Percentiles rank a stretch among this genome's conserved stretches.
Evolutionary conservation across 805 yeast genomes (phyloP).

Genomic region (Candida qinlingensis): DNA sequence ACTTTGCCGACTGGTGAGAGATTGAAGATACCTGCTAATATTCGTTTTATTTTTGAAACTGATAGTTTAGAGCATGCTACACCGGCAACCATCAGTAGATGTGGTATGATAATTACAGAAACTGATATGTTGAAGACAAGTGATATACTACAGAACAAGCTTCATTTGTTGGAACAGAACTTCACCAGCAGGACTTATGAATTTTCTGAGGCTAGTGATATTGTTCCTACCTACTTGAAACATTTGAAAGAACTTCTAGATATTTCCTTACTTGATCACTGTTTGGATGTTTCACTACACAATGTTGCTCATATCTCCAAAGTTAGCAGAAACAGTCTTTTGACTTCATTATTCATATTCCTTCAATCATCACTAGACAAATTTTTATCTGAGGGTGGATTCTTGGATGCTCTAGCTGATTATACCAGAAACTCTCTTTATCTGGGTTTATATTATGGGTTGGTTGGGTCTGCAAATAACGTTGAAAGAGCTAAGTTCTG

Average conservation of each 20-base stretch:
- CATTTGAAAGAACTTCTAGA: neutral
- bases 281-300: neutral
- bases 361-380: neutral
- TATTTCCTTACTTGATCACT: neutral
- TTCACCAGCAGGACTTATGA: neutral
- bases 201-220: neutral
- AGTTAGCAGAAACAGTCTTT: neutral
- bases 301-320: slow-evolving; percentile 1
- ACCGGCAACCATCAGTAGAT: slow-evolving; percentile 87
- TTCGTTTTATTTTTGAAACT: slow-evolving; percentile 73
- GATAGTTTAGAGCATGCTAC: slow-evolving; percentile 64
- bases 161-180: neutral
- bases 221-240: neutral
- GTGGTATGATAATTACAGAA: slow-evolving; percentile 84
- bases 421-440: neutral
- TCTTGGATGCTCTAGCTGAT: neutral
- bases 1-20: slow-evolving; percentile 92
- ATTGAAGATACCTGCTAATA: slow-evolving; percentile 55
- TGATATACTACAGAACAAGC: slow-evolving; percentile 23
- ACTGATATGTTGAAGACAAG: slow-evolving; percentile 19
- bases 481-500: slow-evolving; percentile 22
- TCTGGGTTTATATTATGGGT: slow-evolving; percentile 1
- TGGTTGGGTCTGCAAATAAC: slow-evolving; percentile 27
- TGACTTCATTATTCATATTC: slow-evolving; percentile 3
- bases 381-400: slow-evolving; percentile 1